Percentiles rank a stretch among this genome's conserved stretches.
phyloP scores from a whole-genome alignment of 768 basidiomycete species.

The Tulasnella sp. region DNA sequence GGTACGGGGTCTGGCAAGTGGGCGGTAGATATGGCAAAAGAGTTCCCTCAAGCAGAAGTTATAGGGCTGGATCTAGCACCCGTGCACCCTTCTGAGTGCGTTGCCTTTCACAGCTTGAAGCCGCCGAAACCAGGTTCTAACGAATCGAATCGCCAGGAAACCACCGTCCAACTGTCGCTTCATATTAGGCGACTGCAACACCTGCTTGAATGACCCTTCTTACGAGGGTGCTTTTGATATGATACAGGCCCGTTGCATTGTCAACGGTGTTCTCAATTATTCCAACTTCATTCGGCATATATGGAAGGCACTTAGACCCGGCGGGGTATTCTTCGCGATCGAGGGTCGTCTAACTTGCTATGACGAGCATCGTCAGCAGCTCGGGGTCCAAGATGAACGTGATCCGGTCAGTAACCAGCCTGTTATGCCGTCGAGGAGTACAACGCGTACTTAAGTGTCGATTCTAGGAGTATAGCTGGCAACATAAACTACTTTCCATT shows the following conservation, averaged over 20 bases:
- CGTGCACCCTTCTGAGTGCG: not conserved
- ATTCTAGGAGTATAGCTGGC: not conserved
- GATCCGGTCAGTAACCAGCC: slow-evolving; percentile 9
- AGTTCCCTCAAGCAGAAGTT: slow-evolving; percentile 17
- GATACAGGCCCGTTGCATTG: slow-evolving; percentile 12
- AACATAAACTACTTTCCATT: not conserved
- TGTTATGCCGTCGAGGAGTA: too few species aligned
- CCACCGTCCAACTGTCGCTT: slow-evolving; percentile 16
- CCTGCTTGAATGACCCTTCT: not conserved
- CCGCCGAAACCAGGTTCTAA: not conserved
- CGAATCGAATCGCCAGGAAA: not conserved
- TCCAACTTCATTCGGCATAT: not conserved
- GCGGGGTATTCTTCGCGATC: slow-evolving; percentile 13
- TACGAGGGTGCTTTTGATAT: slow-evolving; percentile 9
- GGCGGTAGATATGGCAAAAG: slow-evolving; percentile 14
- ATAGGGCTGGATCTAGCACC: slow-evolving; percentile 7
- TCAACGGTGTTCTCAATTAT: slow-evolving; percentile 15
- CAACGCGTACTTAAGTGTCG: too few species aligned
- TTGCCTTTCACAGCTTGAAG: not conserved
- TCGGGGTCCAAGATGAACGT: slow-evolving; percentile 7
- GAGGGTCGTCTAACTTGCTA: not conserved
- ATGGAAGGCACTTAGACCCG: not conserved
- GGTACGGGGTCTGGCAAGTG: slow-evolving; percentile 19
- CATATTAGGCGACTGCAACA: slow-evolving; percentile 4
- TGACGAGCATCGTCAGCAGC: not conserved